A percentile compares a stretch with the other conserved stretches of the same genome.
phyloP scores from a whole-genome alignment of 306 rosid genomes.

The Glycine latifolia region DNA sequence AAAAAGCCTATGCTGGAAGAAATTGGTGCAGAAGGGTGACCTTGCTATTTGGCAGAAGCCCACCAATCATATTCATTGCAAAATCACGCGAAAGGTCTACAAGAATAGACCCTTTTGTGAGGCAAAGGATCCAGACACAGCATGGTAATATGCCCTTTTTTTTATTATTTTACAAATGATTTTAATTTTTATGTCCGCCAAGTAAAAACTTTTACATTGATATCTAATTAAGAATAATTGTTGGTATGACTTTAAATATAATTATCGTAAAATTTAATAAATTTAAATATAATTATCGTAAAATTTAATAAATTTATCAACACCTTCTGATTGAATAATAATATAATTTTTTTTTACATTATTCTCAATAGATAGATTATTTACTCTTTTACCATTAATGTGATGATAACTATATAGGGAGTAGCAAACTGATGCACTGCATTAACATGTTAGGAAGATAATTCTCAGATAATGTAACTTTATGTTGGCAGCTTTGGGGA shows the following conservation, averaged over 20 bases:
- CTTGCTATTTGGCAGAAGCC: constrained; percentile 96
- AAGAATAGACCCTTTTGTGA: constrained; percentile 76
- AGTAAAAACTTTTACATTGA: neutral
- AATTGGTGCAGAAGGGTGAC: constrained; percentile 72
- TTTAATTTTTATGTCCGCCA: no score
- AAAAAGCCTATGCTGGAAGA: constrained; percentile 86
- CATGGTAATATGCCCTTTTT: constrained; percentile 65
- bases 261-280: no score
- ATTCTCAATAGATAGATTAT: no score
- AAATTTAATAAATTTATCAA: no score
- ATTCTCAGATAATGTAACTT: neutral
- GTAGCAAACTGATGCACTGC: no score
- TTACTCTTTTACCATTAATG: no score
- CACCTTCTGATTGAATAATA: no score
- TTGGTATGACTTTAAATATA: no score
- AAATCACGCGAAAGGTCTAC: constrained; percentile 65
- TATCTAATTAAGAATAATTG: neutral
- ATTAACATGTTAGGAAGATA: constrained; percentile 6
- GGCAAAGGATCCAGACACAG: constrained; percentile 73
- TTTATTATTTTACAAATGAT: neutral
- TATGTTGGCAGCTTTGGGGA: neutral
- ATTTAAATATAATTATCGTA: no score
- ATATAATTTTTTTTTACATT: no score
- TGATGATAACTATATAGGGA: no score
- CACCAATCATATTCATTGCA: constrained; percentile 78